Percentiles rank a stretch among this genome's conserved stretches.
Evolutionary conservation across 2,329 filamentous ascomycete species (phyloP).

Genomic region (Trichoderma pleuroti): DNA sequence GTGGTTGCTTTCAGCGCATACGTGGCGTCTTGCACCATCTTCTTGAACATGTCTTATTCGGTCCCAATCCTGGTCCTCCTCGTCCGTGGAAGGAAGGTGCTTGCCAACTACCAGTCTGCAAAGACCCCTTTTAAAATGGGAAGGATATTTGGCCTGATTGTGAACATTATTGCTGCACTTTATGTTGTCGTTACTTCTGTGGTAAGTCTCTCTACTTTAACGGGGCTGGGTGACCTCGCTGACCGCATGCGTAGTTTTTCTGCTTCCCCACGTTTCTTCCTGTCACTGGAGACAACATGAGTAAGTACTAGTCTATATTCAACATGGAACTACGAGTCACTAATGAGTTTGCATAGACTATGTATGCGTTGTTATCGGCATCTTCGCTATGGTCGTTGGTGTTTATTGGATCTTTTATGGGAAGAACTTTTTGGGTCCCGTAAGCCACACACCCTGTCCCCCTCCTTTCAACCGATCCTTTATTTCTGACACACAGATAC

Average conservation of each 20-base stretch:
- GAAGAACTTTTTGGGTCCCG: conserved; percentile 1
- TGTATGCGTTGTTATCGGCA: conserved; percentile 7
- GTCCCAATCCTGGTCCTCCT: conserved; percentile 1
- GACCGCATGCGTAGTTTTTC: neutral
- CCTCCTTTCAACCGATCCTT: neutral
- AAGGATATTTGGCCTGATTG: neutral
- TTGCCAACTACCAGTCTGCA: conserved; percentile 1
- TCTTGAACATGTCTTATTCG: conserved; percentile 9
- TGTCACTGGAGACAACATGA: neutral
- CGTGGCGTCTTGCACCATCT: conserved; percentile 12
- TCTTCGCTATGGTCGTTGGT: neutral
- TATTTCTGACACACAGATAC: neutral
- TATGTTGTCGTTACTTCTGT: conserved; percentile 9
- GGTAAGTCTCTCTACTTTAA: neutral
- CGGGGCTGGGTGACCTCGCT: neutral
- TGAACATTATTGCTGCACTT: neutral
- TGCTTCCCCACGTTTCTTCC: conserved; percentile 4
- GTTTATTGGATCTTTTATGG: neutral
- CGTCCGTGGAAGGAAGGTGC: conserved; percentile 6
- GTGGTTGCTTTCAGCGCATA: conserved; percentile 6
- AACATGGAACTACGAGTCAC: neutral
- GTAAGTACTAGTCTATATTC: neutral
- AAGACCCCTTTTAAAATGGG: conserved; percentile 3
- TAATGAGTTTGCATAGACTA: neutral
- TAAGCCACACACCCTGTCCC: neutral